phyloP scores from a whole-genome alignment of 2,329 filamentous ascomycete species.

The Juglanconis sp. region DNA sequence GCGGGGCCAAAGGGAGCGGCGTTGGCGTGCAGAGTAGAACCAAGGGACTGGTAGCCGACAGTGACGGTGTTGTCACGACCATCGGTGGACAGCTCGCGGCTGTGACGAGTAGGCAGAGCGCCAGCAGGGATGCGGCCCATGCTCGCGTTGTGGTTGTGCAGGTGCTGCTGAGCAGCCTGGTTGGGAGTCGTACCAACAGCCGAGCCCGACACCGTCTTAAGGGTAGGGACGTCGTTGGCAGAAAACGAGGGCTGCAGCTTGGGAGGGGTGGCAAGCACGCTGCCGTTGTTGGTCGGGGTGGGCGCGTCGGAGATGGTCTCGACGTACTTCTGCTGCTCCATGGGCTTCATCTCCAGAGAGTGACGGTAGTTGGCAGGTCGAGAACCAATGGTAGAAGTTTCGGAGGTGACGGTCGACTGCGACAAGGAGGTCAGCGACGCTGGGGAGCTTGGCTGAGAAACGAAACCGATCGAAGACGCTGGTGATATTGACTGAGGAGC shows the following conservation, averaged over 20 bases:
- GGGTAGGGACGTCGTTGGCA: constrained; percentile 80
- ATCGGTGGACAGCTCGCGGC: constrained; percentile 61
- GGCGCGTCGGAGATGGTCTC: constrained; percentile 40
- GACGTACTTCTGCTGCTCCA: constrained; percentile 45
- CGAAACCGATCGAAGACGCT: constrained; percentile 38
- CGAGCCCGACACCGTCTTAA: constrained; percentile 64
- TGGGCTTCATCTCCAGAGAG: constrained; percentile 52
- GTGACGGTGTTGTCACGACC: constrained; percentile 36
- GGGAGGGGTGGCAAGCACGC: constrained; percentile 58
- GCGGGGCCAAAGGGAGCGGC: constrained; percentile 75
- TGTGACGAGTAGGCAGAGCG: constrained; percentile 65
- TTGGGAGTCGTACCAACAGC: constrained; percentile 50
- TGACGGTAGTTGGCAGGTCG: constrained; percentile 52
- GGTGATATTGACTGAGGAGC: neutral
- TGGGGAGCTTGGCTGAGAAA: constrained; percentile 34
- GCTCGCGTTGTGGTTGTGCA: constrained; percentile 78
- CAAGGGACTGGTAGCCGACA: constrained; percentile 55
- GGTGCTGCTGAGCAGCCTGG: constrained; percentile 60
- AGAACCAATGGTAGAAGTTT: constrained; percentile 44
- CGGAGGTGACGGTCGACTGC: constrained; percentile 36
- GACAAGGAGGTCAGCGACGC: constrained; percentile 31
- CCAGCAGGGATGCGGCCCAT: constrained; percentile 74
- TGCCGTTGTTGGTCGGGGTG: constrained; percentile 42
- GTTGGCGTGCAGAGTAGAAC: constrained; percentile 74
- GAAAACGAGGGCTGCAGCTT: constrained; percentile 88